Conservation (phyloP, 768 basidiomycete genomes). For the Auriculariales sp. region DNA sequence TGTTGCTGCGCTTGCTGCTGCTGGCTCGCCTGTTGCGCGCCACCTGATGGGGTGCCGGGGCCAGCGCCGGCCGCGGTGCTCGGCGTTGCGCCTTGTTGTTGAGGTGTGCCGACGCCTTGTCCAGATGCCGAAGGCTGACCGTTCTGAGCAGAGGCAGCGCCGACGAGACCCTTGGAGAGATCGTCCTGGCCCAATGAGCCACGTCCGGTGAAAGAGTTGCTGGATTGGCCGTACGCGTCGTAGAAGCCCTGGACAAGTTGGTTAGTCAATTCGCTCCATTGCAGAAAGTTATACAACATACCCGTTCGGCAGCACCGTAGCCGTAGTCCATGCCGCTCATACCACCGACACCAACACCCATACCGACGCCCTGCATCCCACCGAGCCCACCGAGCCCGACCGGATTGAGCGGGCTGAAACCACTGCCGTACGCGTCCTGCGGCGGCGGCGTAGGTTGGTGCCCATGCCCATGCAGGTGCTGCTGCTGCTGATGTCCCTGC, state of each 20-base stretch:
- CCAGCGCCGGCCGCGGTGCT: no score
- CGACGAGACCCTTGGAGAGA: conserved; percentile 38
- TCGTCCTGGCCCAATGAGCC: conserved; percentile 60
- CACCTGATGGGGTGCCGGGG: not conserved
- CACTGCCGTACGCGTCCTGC: conserved; percentile 28
- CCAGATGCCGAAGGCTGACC: conserved; percentile 22
- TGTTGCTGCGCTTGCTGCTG: conserved; percentile 36
- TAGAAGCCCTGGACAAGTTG: conserved; percentile 48
- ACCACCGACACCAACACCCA: conserved; percentile 38
- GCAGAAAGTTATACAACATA: conserved; percentile 21
- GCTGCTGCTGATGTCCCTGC: conserved; percentile 20
- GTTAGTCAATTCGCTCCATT: conserved; percentile 8
- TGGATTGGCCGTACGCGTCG: conserved; percentile 52
- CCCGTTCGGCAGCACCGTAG: conserved; percentile 53
- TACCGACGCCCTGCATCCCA: conserved; percentile 21
- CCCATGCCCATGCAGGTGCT: conserved; percentile 28
- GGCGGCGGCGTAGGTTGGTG: conserved; percentile 30
- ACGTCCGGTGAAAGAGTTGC: conserved; percentile 10
- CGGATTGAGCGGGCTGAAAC: conserved; percentile 16
- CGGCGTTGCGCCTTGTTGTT: conserved; percentile 3
- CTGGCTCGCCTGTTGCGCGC: conserved; percentile 31
- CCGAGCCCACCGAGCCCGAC: conserved; percentile 43
- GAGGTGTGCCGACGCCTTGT: not conserved
- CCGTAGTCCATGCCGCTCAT: conserved; percentile 40
- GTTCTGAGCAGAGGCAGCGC: conserved; percentile 38